Percentiles rank a stretch among this genome's conserved stretches.
Evolutionary conservation across 495 filamentous ascomycete genomes (phyloP).

Genomic region (Aspergillus homomorphus): DNA sequence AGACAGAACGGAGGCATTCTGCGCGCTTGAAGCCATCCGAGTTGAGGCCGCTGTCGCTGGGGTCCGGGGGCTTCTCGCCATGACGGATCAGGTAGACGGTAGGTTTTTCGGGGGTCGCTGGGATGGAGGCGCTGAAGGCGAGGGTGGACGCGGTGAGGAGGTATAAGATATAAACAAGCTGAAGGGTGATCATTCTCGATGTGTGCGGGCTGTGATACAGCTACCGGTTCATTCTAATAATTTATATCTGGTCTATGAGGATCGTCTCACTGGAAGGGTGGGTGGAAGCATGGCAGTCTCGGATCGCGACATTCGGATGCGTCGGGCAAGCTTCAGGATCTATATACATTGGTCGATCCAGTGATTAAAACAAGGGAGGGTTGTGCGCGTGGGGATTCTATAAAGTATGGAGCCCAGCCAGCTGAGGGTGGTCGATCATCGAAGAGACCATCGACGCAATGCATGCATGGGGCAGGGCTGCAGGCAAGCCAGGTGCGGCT

Average conservation of each 20-base stretch:
- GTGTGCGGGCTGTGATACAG: background rate
- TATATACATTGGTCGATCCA: background rate
- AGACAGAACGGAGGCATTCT: conserved; percentile 44
- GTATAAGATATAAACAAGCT: background rate
- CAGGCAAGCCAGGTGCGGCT: background rate
- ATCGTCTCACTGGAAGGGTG: background rate
- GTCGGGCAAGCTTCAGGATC: background rate
- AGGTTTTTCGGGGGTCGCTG: conserved; percentile 8
- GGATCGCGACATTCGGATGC: background rate
- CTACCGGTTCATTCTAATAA: background rate
- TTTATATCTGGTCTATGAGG: background rate
- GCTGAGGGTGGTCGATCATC: background rate
- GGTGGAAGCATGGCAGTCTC: background rate
- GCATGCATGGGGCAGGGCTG: background rate
- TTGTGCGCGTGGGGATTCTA: background rate
- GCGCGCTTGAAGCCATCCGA: conserved; percentile 42
- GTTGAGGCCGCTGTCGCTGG: conserved; percentile 37
- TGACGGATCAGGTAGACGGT: conserved; percentile 53
- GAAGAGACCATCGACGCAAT: background rate
- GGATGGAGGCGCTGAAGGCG: background rate
- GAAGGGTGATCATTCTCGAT: background rate
- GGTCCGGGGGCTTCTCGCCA: conserved; percentile 47
- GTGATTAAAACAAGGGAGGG: background rate
- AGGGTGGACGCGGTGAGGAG: background rate
- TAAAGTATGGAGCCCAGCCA: background rate